A percentile compares a stretch with the other conserved stretches of the same genome.
These are phyloP conservation scores for Phlegmacium glaucopus DNA, from an alignment of 768 basidiomycete species.

Conservation along the genomic window DNA sequence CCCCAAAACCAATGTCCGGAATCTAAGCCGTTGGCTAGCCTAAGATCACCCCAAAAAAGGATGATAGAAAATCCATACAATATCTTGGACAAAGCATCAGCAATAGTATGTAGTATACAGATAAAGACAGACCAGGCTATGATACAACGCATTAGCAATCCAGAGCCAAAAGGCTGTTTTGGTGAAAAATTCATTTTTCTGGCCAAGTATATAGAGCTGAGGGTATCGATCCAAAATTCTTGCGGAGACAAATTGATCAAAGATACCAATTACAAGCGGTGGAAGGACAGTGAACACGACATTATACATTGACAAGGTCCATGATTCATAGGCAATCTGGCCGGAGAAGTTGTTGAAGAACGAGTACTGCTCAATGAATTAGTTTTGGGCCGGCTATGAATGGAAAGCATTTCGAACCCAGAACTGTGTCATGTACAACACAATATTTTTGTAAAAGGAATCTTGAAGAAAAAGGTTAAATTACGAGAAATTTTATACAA, in stretches of 20 bases:
- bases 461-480: constrained; percentile 40
- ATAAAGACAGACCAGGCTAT: constrained; percentile 63
- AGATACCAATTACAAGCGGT: constrained; percentile 95
- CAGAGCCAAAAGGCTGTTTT: constrained; percentile 91
- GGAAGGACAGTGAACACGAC: constrained; percentile 95
- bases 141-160: constrained; percentile 86
- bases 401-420: constrained; percentile 57
- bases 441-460: constrained; percentile 99
- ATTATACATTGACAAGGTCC: constrained; percentile 97
- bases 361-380: constrained; percentile 64
- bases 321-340: constrained; percentile 97
- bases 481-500: background rate
- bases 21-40: constrained; percentile 75
- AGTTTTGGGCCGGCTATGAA: background rate
- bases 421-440: constrained; percentile 97
- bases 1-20: constrained; percentile 99
- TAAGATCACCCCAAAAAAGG: constrained; percentile 91
- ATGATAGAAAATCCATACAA: constrained; percentile 85
- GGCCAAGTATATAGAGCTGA: constrained; percentile 92
- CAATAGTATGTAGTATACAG: background rate
- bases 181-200: constrained; percentile 91
- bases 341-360: constrained; percentile 99
- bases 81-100: constrained; percentile 44
- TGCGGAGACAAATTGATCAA: constrained; percentile 98
- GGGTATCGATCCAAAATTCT: constrained; percentile 96